A percentile compares a stretch with the other conserved stretches of the same genome.
phyloP scores from a whole-genome alignment of 495 filamentous ascomycete genomes.

The Bacidia rubella region DNA sequence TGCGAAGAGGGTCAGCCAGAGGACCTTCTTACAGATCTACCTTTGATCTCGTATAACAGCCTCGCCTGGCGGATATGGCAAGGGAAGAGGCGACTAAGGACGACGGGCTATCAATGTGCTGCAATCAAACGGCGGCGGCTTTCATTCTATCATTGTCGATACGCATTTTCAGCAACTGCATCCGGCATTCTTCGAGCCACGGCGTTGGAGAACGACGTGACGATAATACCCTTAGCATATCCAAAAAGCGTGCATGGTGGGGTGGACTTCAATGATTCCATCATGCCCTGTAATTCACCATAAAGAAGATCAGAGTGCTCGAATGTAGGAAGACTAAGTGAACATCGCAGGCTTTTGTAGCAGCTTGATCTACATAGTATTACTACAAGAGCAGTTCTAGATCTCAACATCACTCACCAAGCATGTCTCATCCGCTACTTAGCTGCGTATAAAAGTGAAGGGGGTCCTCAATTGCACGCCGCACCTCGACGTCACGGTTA shows the following conservation, averaged over 20 bases:
- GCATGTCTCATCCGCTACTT: too few species aligned
- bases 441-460: too few species aligned
- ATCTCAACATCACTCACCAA: too few species aligned
- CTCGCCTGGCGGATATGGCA: too few species aligned
- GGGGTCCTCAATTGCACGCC: not conserved
- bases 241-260: not conserved
- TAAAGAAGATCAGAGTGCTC: not conserved
- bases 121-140: too few species aligned
- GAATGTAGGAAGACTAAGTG: not conserved
- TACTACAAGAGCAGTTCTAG: too few species aligned
- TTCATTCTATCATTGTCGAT: too few species aligned
- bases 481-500: not conserved
- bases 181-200: not conserved
- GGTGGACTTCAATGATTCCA: too few species aligned
- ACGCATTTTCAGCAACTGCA: too few species aligned
- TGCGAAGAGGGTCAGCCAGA: conserved; percentile 24
- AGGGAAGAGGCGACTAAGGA: too few species aligned
- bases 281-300: not conserved
- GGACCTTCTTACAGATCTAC: conserved; percentile 36
- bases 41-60: conserved; percentile 23
- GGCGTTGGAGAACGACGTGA: not conserved
- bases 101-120: too few species aligned
- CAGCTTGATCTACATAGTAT: too few species aligned
- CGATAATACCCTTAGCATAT: not conserved
- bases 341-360: not conserved